Evolutionary conservation across 2,329 filamentous ascomycete species (phyloP), one percentile per base, ranked within the genome.

Genomic region (Davidsoniella eucalypti): DNA sequence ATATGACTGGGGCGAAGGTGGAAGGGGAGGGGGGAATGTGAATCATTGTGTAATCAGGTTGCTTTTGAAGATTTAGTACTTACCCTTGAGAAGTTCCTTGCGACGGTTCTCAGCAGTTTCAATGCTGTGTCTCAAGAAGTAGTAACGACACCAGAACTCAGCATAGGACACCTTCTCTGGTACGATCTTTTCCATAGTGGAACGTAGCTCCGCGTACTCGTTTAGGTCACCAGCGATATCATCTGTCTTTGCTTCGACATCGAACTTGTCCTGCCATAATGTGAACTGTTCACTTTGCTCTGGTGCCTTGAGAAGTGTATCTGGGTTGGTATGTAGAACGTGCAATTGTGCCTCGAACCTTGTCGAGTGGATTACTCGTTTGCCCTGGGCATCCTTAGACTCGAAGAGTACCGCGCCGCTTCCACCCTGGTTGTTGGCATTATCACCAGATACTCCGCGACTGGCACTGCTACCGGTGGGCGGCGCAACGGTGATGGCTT

Each of bases 331-430:
- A 64, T 98, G 92, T 53, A 98, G 88, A 33, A 94, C 87, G 61
- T 98, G 90, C 54, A 98, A 70, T 65, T 96, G 92, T 1, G 92
- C 92, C 60, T 98, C 92, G 61, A 95, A 90, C 54, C 92, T 76
- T 47, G 87, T 94, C 1, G 87, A 85, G 63, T 98, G 92, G 56
- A 96, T 94, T 14, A 96, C 87, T 50, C 92, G 76, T 70, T 92
- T 95, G 23, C 88, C 90, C 46, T 79, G 76, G 4, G 84, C 79
- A 64, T 95, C 90, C 63, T 90, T 94, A 61, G 86, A 94, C 68
- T 96, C 92, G 59, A 96, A 98, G 4, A 95, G 71, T 29, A 94
- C 78, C 45, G 82, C 71, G 57, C 63, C 70, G n/a, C 69, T 68
- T 56, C 76, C 63, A 43, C 65, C 63, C 44, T 67, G 68, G 4